Conservation (phyloP, 331 rosid genomes). For the Arachis monticola region DNA sequence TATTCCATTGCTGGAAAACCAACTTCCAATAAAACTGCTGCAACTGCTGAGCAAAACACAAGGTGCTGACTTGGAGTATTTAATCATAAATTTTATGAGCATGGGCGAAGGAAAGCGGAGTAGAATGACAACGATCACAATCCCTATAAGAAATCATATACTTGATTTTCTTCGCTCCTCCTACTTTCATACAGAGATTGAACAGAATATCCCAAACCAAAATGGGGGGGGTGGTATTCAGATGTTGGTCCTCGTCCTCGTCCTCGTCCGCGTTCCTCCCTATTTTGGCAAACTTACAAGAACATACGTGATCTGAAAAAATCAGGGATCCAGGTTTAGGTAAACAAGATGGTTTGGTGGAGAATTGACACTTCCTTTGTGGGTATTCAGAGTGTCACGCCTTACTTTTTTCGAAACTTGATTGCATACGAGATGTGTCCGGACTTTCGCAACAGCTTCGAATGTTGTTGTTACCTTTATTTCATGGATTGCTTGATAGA, state of each 20-base stretch:
- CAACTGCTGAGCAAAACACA: slow-evolving; percentile 3
- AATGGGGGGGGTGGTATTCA: neutral
- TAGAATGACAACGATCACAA: neutral
- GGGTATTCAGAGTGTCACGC: neutral
- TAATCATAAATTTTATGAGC: accelerated
- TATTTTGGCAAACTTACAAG: slow-evolving; percentile 21
- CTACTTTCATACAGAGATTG: neutral
- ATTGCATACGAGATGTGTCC: slow-evolving; percentile 20
- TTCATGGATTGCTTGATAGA: slow-evolving; percentile 32
- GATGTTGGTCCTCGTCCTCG: neutral
- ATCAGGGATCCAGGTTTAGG: slow-evolving; percentile 8
- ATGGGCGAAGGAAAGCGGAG: accelerated
- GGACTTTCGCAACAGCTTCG: slow-evolving; percentile 19
- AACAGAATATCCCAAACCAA: neutral
- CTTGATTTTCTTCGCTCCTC: neutral
- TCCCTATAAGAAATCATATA: slow-evolving; percentile 8
- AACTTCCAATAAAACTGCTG: slow-evolving; percentile 43
- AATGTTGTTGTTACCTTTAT: neutral
- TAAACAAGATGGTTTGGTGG: neutral
- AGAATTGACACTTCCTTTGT: slow-evolving; percentile 25
- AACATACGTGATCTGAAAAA: slow-evolving; percentile 15
- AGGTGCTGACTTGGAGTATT: neutral
- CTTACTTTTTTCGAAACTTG: slow-evolving; percentile 3
- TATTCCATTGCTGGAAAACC: slow-evolving; percentile 45
- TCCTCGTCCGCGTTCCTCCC: too few relatives aligned